Evolutionary conservation across 306 rosid genomes (phyloP).

Genomic region (Argentina anserina): DNA sequence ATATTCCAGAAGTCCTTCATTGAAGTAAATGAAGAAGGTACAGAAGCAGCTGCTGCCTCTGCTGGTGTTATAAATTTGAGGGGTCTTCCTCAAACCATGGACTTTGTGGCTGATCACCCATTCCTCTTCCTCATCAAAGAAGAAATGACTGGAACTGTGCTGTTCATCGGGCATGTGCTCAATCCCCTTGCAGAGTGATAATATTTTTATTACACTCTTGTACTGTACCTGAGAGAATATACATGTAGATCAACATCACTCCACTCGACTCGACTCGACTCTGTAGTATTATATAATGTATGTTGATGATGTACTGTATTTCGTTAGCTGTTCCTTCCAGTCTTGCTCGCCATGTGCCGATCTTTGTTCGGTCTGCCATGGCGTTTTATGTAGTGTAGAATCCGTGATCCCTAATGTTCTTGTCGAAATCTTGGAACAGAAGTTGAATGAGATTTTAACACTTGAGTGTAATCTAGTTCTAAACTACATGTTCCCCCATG

Average conservation of each 20-base stretch:
- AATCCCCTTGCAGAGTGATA: constrained; percentile 52
- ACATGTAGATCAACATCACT: not conserved
- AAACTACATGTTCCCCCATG: not conserved
- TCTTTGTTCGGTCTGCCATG: not conserved
- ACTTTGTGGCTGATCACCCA: constrained; percentile 83
- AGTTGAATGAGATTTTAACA: not conserved
- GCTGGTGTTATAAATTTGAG: constrained; percentile 23
- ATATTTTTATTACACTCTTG: not conserved
- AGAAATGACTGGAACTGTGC: constrained; percentile 54
- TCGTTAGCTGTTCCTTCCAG: not conserved
- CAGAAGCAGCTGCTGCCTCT: constrained; percentile 75
- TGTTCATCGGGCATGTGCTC: constrained; percentile 71
- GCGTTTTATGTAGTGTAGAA: not conserved
- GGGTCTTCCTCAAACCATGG: constrained; percentile 1
- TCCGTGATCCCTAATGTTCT: not conserved
- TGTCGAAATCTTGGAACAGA: not conserved
- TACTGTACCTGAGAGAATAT: not conserved
- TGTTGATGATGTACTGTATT: constrained; percentile 5
- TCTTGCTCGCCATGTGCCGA: constrained; percentile 3
- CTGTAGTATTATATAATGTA: not conserved
- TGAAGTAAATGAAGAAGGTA: constrained; percentile 86
- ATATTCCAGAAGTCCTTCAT: constrained; percentile 64
- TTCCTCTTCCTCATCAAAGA: constrained; percentile 69
- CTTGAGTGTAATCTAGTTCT: not conserved
- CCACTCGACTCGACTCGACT: too few species aligned